These are phyloP conservation scores for Pseudohyphozyma bogoriensis DNA, from an alignment of 768 basidiomycete genomes.

Conservation along the genomic window DNA sequence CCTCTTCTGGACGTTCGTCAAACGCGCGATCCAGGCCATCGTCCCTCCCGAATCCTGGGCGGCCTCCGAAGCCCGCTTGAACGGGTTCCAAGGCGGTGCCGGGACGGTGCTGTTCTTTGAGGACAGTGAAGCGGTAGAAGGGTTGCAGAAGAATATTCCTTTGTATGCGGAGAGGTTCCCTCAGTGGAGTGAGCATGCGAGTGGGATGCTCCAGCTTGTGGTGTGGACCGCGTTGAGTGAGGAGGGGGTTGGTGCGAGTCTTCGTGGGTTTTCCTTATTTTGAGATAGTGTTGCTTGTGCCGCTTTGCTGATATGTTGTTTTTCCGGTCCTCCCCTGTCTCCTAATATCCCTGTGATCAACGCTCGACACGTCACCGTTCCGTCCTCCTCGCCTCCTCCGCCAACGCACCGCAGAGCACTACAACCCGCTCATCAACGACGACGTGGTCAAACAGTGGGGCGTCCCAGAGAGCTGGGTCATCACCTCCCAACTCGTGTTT, in stretches of 20 bases:
- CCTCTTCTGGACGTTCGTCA: too few species aligned
- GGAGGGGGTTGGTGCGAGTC: background rate
- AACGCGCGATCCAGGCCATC: conserved; percentile 23
- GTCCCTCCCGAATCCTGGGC: conserved; percentile 18
- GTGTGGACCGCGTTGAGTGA: background rate
- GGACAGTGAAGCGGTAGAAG: conserved; percentile 30
- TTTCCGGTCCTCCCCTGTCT: conserved; percentile 28
- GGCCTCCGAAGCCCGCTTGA: conserved; percentile 28
- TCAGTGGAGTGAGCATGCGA: background rate
- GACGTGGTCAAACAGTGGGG: conserved; percentile 22
- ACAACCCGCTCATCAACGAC: conserved; percentile 28
- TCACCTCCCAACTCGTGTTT: conserved; percentile 1
- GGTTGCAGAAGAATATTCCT: conserved; percentile 26
- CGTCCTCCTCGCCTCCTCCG: too few species aligned
- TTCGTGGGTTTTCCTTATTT: too few species aligned
- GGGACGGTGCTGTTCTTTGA: conserved; percentile 41
- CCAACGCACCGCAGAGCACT: conserved; percentile 32
- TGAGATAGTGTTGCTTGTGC: too few species aligned
- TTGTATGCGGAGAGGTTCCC: conserved; percentile 20
- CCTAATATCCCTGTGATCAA: background rate
- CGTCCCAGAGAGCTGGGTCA: conserved; percentile 1
- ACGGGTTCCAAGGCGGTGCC: conserved; percentile 34
- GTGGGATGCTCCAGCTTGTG: background rate
- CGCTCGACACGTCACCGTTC: background rate
- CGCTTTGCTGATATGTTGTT: too few species aligned